These are phyloP conservation scores for Taiozyma sp. DNA, from an alignment of 1,139 yeast genomes.

Conservation along the genomic window DNA sequence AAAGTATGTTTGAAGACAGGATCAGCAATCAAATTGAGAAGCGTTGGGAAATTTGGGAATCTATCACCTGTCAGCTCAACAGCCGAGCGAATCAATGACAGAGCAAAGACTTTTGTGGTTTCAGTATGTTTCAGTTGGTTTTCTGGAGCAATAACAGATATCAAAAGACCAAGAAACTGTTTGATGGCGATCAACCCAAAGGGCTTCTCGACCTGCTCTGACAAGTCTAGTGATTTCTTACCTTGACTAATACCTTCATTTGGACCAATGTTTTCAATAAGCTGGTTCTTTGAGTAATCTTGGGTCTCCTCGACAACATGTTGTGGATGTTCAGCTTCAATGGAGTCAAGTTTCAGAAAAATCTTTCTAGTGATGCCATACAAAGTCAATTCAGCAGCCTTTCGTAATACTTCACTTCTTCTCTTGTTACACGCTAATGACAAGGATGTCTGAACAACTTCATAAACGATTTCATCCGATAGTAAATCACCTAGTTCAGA, in stretches of 20 bases:
- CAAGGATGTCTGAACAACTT: constrained; percentile 86
- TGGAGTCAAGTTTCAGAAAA: constrained; percentile 53
- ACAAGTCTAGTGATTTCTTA: constrained; percentile 23
- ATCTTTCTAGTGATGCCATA: constrained; percentile 63
- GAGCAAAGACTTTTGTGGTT: constrained; percentile 78
- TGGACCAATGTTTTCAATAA: constrained; percentile 31
- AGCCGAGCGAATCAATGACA: constrained; percentile 70
- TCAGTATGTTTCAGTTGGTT: constrained; percentile 86
- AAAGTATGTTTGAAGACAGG: constrained; percentile 80
- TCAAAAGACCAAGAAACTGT: constrained; percentile 56
- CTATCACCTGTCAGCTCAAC: constrained; percentile 77
- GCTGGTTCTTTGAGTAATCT: constrained; percentile 29
- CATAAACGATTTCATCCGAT: constrained; percentile 81
- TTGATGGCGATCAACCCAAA: constrained; percentile 35
- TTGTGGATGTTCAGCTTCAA: constrained; percentile 45
- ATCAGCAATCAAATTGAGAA: constrained; percentile 68
- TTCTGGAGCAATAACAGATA: constrained; percentile 81
- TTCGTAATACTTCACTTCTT: constrained; percentile 83
- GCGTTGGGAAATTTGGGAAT: constrained; percentile 60
- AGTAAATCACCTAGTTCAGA: constrained; percentile 62
- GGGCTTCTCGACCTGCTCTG: constrained; percentile 17
- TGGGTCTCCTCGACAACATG: constrained; percentile 29
- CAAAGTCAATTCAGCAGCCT: constrained; percentile 88
- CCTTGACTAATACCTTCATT: constrained; percentile 19
- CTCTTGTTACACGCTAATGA: constrained; percentile 91